A percentile compares a stretch with the other conserved stretches of the same genome.
phyloP scores from a whole-genome alignment of 2,329 filamentous ascomycete species.

The Botryotinia convoluta region DNA sequence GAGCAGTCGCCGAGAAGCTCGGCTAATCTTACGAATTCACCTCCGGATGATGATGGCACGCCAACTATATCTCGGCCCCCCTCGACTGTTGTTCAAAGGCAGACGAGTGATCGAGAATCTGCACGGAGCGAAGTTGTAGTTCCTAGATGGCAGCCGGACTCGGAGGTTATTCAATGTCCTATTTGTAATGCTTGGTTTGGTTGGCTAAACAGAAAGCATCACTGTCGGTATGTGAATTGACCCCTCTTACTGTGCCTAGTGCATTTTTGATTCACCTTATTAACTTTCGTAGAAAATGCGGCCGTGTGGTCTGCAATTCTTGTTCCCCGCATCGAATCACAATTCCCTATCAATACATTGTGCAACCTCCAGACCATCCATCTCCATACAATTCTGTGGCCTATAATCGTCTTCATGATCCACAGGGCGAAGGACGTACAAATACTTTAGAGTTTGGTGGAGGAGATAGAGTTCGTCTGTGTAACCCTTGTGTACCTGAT shows the following conservation, averaged over 20 bases:
- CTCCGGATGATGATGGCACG: constrained; percentile 12
- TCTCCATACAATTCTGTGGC: constrained; percentile 21
- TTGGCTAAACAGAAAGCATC: constrained; percentile 75
- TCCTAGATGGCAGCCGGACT: constrained; percentile 86
- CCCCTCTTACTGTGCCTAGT: neutral
- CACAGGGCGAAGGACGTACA: constrained; percentile 27
- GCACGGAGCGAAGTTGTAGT: constrained; percentile 46
- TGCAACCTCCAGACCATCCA: constrained; percentile 60
- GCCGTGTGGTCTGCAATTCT: constrained; percentile 81
- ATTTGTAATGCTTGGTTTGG: constrained; percentile 80
- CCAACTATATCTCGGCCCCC: constrained; percentile 11
- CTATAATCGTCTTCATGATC: constrained; percentile 24
- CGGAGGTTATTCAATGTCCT: constrained; percentile 76
- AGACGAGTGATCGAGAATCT: constrained; percentile 6
- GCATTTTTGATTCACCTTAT: neutral
- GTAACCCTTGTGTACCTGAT: constrained; percentile 71
- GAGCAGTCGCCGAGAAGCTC: neutral
- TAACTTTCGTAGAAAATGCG: constrained; percentile 67
- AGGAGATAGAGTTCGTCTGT: constrained; percentile 66
- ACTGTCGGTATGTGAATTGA: constrained; percentile 66
- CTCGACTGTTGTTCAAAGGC: neutral
- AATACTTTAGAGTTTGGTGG: constrained; percentile 49
- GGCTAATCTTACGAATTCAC: constrained; percentile 1
- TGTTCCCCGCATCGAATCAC: constrained; percentile 95
- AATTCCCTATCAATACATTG: constrained; percentile 90